These are phyloP conservation scores for Sarocladiaceae sp. DNA, from an alignment of 2,329 filamentous ascomycete genomes.

Conservation along the genomic window DNA sequence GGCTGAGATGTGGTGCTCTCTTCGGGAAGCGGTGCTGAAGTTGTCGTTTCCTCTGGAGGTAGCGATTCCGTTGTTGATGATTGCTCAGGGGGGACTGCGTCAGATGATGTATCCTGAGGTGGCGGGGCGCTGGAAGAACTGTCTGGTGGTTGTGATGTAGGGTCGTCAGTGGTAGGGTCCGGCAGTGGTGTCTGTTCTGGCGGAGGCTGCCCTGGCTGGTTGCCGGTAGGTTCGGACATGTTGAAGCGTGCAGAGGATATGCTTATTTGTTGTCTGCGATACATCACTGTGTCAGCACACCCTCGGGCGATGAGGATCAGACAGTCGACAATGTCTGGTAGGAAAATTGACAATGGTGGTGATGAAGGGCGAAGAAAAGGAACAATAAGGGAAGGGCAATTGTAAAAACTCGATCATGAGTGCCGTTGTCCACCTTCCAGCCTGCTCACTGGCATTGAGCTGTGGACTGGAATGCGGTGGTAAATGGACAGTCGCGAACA, in stretches of 20 bases:
- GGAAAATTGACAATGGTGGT: background rate
- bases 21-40: background rate
- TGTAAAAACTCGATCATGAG: background rate
- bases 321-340: background rate
- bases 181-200: conserved; percentile 13
- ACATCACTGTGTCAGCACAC: conserved; percentile 4
- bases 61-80: background rate
- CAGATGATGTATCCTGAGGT: conserved; percentile 5
- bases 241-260: conserved; percentile 11
- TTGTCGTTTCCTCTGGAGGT: conserved; percentile 8
- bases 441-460: background rate
- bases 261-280: conserved; percentile 11
- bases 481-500: conserved; percentile 3
- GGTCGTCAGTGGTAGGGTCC: conserved; percentile 11
- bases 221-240: conserved; percentile 6
- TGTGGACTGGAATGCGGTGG: background rate
- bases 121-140: conserved; percentile 16
- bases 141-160: conserved; percentile 10
- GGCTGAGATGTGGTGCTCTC: conserved; percentile 19
- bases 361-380: background rate
- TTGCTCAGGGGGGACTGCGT: background rate
- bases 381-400: background rate
- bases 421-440: background rate
- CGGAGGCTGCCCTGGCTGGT: conserved; percentile 12
- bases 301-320: background rate